Percentiles rank a stretch among this genome's conserved stretches.
Conservation (phyloP, 768 basidiomycete species). For the Boletellus ananiceps region DNA sequence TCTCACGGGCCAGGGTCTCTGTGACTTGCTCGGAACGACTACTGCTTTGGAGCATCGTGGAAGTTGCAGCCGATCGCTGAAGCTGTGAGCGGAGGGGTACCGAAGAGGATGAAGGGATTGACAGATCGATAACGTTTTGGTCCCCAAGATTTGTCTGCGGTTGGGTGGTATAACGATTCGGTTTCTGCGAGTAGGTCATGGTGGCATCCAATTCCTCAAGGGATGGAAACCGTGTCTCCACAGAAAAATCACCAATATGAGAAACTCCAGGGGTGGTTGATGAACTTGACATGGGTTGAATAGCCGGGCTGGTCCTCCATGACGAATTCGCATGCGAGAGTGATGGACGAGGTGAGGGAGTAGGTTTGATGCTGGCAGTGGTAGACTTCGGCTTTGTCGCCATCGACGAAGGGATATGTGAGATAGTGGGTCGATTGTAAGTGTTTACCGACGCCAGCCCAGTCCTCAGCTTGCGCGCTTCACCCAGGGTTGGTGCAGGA, state of each 20-base stretch:
- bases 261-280: constrained; percentile 31
- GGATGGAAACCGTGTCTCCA: constrained; percentile 80
- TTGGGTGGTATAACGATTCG: constrained; percentile 14
- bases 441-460: constrained; percentile 55
- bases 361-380: constrained; percentile 15
- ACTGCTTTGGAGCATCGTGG: constrained; percentile 32
- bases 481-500: constrained; percentile 65
- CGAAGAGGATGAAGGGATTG: constrained; percentile 21
- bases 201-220: constrained; percentile 76
- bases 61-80: constrained; percentile 14
- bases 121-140: constrained; percentile 20
- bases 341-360: constrained; percentile 30
- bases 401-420: constrained; percentile 13
- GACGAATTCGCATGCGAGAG: constrained; percentile 13
- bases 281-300: constrained; percentile 32
- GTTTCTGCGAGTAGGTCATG: constrained; percentile 33
- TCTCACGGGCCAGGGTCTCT: constrained; percentile 47
- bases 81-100: constrained; percentile 20
- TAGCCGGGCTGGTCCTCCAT: constrained; percentile 16
- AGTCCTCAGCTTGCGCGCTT: constrained; percentile 68
- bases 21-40: constrained; percentile 56
- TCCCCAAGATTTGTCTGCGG: constrained; percentile 11
- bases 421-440: constrained; percentile 22
- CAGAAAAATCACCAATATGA: constrained; percentile 41
- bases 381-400: constrained; percentile 19